Conservation (phyloP, 495 filamentous ascomycete species). For the Penicillium atrosanguineum region DNA sequence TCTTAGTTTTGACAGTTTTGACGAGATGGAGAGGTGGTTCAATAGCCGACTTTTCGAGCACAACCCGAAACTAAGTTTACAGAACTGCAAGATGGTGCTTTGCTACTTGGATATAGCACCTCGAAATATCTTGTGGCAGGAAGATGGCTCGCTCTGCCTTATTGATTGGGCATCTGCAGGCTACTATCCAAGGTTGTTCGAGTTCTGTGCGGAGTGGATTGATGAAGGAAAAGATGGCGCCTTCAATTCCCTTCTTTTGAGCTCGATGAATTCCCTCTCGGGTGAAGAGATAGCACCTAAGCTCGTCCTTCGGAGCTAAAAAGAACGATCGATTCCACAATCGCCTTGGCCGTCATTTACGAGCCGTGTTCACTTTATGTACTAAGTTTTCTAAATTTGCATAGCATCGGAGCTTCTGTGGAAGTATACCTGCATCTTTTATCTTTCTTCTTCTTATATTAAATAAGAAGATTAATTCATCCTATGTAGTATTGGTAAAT, state of each 20-base stretch:
- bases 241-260: slow-evolving; percentile 24
- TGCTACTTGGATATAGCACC: slow-evolving; percentile 28
- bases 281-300: slow-evolving; percentile 22
- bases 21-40: slow-evolving; percentile 24
- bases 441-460: too few relatives aligned
- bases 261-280: slow-evolving; percentile 14
- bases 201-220: slow-evolving; percentile 25
- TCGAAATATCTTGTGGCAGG: slow-evolving; percentile 24
- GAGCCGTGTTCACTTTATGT: too few relatives aligned
- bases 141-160: slow-evolving; percentile 22
- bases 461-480: too few relatives aligned
- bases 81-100: slow-evolving; percentile 18
- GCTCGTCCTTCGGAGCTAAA: too few relatives aligned
- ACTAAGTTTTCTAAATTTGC: too few relatives aligned
- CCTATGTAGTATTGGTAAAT: too few relatives aligned
- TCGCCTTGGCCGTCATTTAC: too few relatives aligned
- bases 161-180: slow-evolving; percentile 30
- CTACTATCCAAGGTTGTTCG: slow-evolving; percentile 28
- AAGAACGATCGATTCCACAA: too few relatives aligned
- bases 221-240: slow-evolving; percentile 23
- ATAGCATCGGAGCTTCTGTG: too few relatives aligned
- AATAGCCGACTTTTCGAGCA: slow-evolving; percentile 21
- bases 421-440: too few relatives aligned
- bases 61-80: slow-evolving; percentile 15
- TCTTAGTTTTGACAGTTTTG: slow-evolving; percentile 13